phyloP scores from a whole-genome alignment of 768 basidiomycete genomes.

The Xerocomellus dryophilus region DNA sequence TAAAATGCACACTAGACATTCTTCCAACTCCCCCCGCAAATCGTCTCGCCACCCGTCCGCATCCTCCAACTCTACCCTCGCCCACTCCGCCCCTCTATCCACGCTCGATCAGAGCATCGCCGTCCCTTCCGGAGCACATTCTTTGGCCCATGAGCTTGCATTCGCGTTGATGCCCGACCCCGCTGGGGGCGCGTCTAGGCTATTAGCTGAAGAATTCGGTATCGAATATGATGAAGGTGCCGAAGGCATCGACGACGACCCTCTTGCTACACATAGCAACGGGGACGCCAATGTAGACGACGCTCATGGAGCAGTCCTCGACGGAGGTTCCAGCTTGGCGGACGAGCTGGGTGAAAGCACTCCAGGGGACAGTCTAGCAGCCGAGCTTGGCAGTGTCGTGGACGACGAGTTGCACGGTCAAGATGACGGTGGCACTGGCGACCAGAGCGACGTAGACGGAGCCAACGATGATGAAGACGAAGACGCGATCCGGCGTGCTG shows the following conservation, averaged over 20 bases:
- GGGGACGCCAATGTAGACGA: slow-evolving; percentile 30
- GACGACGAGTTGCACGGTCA: slow-evolving; percentile 18
- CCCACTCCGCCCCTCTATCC: slow-evolving; percentile 29
- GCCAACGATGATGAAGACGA: slow-evolving; percentile 28
- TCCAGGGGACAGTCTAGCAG: slow-evolving; percentile 20
- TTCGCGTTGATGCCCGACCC: slow-evolving; percentile 88
- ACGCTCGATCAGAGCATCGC: slow-evolving; percentile 32
- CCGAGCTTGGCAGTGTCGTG: slow-evolving; percentile 21
- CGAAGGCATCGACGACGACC: slow-evolving; percentile 61
- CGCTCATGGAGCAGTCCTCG: slow-evolving; percentile 28
- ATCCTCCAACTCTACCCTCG: slow-evolving; percentile 17
- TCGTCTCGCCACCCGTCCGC: slow-evolving; percentile 30
- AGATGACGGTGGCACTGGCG: slow-evolving; percentile 12
- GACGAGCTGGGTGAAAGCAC: slow-evolving; percentile 37
- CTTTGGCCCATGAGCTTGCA: slow-evolving; percentile 84
- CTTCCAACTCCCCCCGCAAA: slow-evolving; percentile 29
- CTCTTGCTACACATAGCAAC: slow-evolving; percentile 26
- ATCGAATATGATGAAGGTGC: slow-evolving; percentile 87
- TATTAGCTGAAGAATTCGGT: slow-evolving; percentile 85
- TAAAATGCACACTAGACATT: slow-evolving; percentile 28
- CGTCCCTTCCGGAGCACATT: slow-evolving; percentile 43
- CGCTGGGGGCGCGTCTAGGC: slow-evolving; percentile 60
- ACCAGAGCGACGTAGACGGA: slow-evolving; percentile 9
- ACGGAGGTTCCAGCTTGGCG: slow-evolving; percentile 38
- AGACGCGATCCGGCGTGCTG: slow-evolving; percentile 24